Evolutionary conservation across 495 filamentous ascomycete genomes (phyloP), one percentile per base, ranked within the genome.

Genomic region (Penicillium cataractarum): DNA sequence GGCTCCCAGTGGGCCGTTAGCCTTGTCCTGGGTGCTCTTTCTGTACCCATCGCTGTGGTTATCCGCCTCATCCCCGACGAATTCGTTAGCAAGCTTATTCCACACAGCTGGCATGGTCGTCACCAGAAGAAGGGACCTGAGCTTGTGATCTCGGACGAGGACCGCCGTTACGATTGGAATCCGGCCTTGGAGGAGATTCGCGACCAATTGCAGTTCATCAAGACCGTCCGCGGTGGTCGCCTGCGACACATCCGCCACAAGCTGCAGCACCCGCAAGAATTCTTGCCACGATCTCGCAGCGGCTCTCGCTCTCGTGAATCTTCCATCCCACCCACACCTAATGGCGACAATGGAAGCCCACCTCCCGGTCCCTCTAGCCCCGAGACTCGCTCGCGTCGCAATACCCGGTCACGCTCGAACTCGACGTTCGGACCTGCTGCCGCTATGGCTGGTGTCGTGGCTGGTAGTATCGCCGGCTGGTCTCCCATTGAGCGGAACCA

Each of bases 381-480:
- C 0, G 91, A 93, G 55, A 90, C 90, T 21, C 84, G 89, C 26
- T 87, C 83, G 31, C 85, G 90, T 29, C 83, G 82, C 56, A 89
- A 86, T 64, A 87, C 83, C 33, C 86, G 93, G 59, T 97, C 93
- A 35, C 87, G 93, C 21, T 96, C 92, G 6, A 96, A 93, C 75
- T 96, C 92, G 0, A 87, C 90, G 2, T 84, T 96, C 51, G 92
- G 91, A 10, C 91, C 91, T 2, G 90, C 92, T 5, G 87, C 91
- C 32, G 92, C 92, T 35, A 82, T 83, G 91, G 89, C 92, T 26
- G 93, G 93, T 63, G 86, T 97, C 52, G 87, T 97, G 59, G 93
- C 92, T 37, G 92, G 91, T 55, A 90, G 89, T 75, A 87, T 97
- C 52, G 92, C 86, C 35, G 92, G 91, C 44, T 96, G 91, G 92